Base-by-base conservation (phyloP, 2,329 filamentous ascomycete genomes). In the Gliomastix tumulicola region DNA sequence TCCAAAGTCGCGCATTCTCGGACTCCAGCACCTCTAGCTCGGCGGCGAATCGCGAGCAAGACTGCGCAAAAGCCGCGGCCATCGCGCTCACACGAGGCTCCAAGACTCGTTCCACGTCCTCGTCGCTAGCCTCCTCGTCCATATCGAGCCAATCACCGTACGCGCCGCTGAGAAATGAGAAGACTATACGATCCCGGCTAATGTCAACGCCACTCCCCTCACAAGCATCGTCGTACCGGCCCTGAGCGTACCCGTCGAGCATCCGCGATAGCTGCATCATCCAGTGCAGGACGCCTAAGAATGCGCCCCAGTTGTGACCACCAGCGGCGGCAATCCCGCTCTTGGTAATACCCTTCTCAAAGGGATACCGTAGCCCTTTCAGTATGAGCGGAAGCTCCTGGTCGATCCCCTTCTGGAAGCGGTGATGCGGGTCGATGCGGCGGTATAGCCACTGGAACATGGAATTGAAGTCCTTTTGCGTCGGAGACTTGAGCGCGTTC, bases 391-490 rank as follows among this genome's bases (percentile, higher is more conserved):
- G 89, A 0, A 97, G 89, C 57, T 98, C 94, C 39, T 90, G 84
- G 56, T 97, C 92, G 50, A 97, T 95, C 35, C 83, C 86, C 59
- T 95, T 96, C 51, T 89, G 82, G 52, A 98, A 97, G 25, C 82
- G 80, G 58, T 97, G 94, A 49, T 82, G 85, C 0, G 92, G 92
- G 55, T 98, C 92, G 54, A 98, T 94, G 39, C 88, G 84, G 53
- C 88, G 87, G 60, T 98, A 98, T 4, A 98, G 70, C 85, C 90
- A 98, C 54, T 96, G 88, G 54, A 98, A 98, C 74, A 98, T 94
- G 60, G 78, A 84, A 53, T 92, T 92, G 66, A 98, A 98, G 57
- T 98, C 92, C 55, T 98, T 98, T 50, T 97, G 90, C 1, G 90
- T 98, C 0, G 92, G 94, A 31, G 87, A 94, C 51, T 87, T 90